Conservation (phyloP, 2,329 filamentous ascomycete genomes). For the Alternaria sp. region DNA sequence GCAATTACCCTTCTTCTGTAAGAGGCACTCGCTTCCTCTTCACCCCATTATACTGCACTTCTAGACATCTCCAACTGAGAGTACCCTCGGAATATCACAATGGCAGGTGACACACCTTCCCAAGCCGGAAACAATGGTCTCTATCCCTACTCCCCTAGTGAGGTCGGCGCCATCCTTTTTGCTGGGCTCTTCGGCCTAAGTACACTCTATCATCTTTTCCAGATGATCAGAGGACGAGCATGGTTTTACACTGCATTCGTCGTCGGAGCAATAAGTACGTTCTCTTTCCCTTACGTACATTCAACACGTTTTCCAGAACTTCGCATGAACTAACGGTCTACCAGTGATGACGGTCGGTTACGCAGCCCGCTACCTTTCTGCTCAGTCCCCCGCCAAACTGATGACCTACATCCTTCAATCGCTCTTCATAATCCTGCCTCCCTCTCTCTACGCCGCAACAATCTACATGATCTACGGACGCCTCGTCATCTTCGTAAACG, state of each 20-base stretch:
- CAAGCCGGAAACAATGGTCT: neutral
- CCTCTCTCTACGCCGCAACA: conserved; percentile 56
- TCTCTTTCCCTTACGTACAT: too few relatives aligned
- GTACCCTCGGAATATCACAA: neutral
- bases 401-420: conserved; percentile 50
- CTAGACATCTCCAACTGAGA: neutral
- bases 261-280: conserved; percentile 26
- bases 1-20: neutral
- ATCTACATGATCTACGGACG: conserved; percentile 57
- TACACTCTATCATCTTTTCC: conserved; percentile 27
- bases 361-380: conserved; percentile 27
- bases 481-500: conserved; percentile 51
- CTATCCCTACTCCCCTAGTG: conserved; percentile 29
- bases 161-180: conserved; percentile 18
- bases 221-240: conserved; percentile 28
- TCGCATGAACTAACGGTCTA: neutral
- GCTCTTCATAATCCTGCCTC: conserved; percentile 53
- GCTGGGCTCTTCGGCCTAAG: conserved; percentile 28
- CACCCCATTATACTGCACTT: neutral
- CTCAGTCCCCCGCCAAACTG: conserved; percentile 19
- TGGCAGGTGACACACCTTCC: neutral
- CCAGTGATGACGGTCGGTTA: conserved; percentile 37
- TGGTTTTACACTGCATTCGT: conserved; percentile 36
- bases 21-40: neutral
- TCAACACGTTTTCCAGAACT: neutral